Percentiles rank a stretch among this genome's conserved stretches.
Evolutionary conservation across 2,329 filamentous ascomycete species (phyloP).

Genomic region (Xylariaceae sp.): DNA sequence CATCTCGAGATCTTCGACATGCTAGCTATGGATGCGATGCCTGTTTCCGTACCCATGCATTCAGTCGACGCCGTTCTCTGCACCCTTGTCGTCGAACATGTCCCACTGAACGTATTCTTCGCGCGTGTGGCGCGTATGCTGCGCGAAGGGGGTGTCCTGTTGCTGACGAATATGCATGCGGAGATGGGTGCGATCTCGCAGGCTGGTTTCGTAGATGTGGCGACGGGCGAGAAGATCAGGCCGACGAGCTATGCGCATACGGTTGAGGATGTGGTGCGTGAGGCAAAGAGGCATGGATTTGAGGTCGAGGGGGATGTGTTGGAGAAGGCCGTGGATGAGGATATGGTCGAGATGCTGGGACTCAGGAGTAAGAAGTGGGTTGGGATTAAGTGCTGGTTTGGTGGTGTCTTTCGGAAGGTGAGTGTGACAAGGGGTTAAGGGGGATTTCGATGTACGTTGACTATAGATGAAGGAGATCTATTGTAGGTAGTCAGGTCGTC

Average conservation of each 20-base stretch:
- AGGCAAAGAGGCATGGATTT: conserved; percentile 43
- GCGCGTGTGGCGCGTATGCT: conserved; percentile 40
- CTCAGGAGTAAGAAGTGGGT: conserved; percentile 60
- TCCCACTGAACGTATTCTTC: conserved; percentile 50
- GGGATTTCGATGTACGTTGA: not conserved
- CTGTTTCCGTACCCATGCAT: conserved; percentile 24
- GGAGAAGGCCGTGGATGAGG: conserved; percentile 45
- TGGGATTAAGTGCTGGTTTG: conserved; percentile 50
- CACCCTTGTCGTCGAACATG: conserved; percentile 61
- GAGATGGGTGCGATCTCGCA: conserved; percentile 57
- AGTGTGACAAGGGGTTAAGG: not conserved
- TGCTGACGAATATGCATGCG: conserved; percentile 65
- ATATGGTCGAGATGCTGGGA: conserved; percentile 55
- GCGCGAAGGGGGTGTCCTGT: conserved; percentile 43
- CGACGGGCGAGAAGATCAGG: conserved; percentile 51
- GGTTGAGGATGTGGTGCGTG: conserved; percentile 45
- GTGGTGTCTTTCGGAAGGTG: conserved; percentile 39
- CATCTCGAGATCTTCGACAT: conserved; percentile 38
- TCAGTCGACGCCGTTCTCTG: conserved; percentile 46
- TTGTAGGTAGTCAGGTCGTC: too few relatives aligned
- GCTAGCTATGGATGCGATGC: conserved; percentile 21
- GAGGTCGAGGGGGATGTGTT: conserved; percentile 33
- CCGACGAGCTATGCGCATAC: conserved; percentile 55
- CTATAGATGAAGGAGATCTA: too few relatives aligned
- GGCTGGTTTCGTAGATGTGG: conserved; percentile 55